Evolutionary conservation across 345 rosid species (phyloP).

Genomic region (Pugionium dolabratum): DNA sequence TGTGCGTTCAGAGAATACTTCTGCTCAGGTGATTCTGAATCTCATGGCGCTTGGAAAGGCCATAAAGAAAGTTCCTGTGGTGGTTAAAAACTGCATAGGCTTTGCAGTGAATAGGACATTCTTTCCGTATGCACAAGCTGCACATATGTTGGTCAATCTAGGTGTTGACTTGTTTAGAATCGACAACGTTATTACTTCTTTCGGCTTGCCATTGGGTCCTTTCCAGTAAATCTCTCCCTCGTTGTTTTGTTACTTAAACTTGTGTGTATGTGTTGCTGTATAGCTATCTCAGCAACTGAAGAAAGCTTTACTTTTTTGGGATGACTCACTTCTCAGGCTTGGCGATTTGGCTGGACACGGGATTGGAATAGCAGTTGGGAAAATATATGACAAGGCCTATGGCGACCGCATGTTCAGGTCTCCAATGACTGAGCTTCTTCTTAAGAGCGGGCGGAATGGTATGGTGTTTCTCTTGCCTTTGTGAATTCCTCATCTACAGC

Average conservation of each 20-base stretch:
- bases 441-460: constrained; percentile 86
- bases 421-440: constrained; percentile 68
- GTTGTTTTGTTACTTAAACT: constrained; percentile 13
- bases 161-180: constrained; percentile 94
- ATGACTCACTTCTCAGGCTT: constrained; percentile 56
- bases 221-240: constrained; percentile 66
- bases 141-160: constrained; percentile 65
- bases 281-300: constrained; percentile 23
- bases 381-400: constrained; percentile 62
- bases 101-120: constrained; percentile 93
- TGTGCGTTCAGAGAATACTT: constrained; percentile 76
- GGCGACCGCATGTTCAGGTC: constrained; percentile 61
- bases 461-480: constrained; percentile 21
- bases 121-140: constrained; percentile 79
- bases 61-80: constrained; percentile 93
- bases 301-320: constrained; percentile 5
- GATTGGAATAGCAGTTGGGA: constrained; percentile 63
- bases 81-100: constrained; percentile 93
- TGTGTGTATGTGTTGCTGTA: constrained; percentile 15
- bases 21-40: constrained; percentile 87
- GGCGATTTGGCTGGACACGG: constrained; percentile 91
- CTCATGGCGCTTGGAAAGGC: constrained; percentile 81
- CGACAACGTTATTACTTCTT: constrained; percentile 69
- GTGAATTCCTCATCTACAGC: constrained; percentile 1
- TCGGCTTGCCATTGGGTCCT: constrained; percentile 95